Conservation (phyloP, 2,329 filamentous ascomycete genomes). For the Ophiocordyceps camponoti-saundersi region DNA sequence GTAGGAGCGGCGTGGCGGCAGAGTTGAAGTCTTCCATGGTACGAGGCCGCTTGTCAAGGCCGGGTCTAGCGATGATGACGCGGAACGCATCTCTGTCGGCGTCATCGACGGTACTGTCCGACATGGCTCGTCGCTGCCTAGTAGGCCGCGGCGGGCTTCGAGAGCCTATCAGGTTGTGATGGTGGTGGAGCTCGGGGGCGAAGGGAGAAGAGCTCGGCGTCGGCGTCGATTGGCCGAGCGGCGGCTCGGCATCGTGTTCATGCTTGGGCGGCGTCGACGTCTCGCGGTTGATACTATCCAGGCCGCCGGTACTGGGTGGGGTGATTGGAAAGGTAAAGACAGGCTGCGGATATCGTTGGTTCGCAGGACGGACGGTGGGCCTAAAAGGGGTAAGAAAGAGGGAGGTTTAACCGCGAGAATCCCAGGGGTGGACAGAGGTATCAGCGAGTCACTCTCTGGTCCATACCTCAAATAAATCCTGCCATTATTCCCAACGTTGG, state of each 20-base stretch:
- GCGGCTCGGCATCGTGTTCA: constrained; percentile 6
- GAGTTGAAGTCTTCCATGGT: constrained; percentile 40
- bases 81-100: constrained; percentile 55
- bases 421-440: too few species aligned
- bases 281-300: constrained; percentile 26
- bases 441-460: too few species aligned
- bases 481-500: constrained; percentile 70
- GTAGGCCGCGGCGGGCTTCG: constrained; percentile 8
- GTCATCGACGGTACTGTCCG: constrained; percentile 56
- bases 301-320: constrained; percentile 39
- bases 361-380: constrained; percentile 42
- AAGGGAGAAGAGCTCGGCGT: constrained; percentile 21
- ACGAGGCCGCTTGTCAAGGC: constrained; percentile 40
- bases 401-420: not conserved
- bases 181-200: constrained; percentile 15
- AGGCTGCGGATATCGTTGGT: constrained; percentile 44
- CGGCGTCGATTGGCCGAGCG: constrained; percentile 23
- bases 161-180: constrained; percentile 12
- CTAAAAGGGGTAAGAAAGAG: constrained; percentile 16
- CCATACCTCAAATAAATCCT: constrained; percentile 66
- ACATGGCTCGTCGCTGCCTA: constrained; percentile 47
- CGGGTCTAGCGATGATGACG: constrained; percentile 61
- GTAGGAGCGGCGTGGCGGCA: constrained; percentile 35
- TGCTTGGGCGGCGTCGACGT: constrained; percentile 7
- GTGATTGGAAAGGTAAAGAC: constrained; percentile 43